Base-by-base conservation (phyloP, 345 rosid species). In the Clarkia xantiana region DNA sequence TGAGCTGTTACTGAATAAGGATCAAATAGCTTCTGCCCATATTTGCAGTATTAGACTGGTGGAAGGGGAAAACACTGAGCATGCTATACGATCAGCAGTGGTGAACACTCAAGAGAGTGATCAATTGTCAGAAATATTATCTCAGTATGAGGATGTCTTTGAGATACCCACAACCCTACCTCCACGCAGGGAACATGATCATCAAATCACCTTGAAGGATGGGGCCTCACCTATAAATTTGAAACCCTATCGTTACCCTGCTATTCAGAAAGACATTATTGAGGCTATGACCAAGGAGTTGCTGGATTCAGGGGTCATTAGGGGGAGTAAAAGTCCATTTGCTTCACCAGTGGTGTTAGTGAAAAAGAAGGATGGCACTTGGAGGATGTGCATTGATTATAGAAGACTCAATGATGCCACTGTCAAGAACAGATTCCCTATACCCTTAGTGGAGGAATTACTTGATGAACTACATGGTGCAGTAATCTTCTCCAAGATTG, bases 381-480 rank as follows among this genome's bases (percentile, higher is more conserved):
- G 44, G 15, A 1, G n/a, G n/a, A n/a, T n/a, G n/a, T n/a, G n/a
- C n/a, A n/a, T n/a, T n/a, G n/a, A n/a, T n/a, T n/a, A n/a, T n/a
- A n/a, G n/a, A n/a, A n/a, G n/a, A n/a, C n/a, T n/a, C n/a, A n/a
- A n/a, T n/a, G n/a, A n/a, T n/a, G n/a, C n/a, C n/a, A n/a, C n/a
- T n/a, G n/a, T n/a, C n/a, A n/a, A n/a, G n/a, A n/a, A n/a, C n/a
- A n/a, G 19, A 25, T 47, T 15, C 13, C 51, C 51, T 20, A 47
- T 47, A 5, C 51, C 51, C 13, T 6, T 47, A 1, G 19, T 47
- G 6, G 51, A 47, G 19, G 51, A 47, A 25, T 16, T 47, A 13
- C 29, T 47, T 6, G 51, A 47, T 23, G 51, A 47, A 23, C 11
- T 47, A 47, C 10, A 47, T 47, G 51, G 51, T 12, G 8, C 11